Evolutionary conservation across 306 rosid species (phyloP), one percentile per base, ranked within the genome.

Genomic region (Albizia julibrissin): DNA sequence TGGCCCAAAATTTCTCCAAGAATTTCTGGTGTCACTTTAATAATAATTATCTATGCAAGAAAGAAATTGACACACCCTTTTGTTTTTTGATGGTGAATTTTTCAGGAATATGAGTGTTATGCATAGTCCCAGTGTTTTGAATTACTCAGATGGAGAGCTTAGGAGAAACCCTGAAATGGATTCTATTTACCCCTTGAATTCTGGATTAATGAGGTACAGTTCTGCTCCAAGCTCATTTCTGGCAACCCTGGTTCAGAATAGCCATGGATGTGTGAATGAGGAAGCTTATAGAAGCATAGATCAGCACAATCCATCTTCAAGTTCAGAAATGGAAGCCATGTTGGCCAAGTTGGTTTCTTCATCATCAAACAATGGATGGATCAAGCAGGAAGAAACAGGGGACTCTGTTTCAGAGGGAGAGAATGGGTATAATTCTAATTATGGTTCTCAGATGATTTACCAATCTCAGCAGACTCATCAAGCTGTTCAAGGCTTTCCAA

Each of bases 181-280:
- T 77, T 81, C 90, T 10, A 84, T 67, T 43, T 81, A 85, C 26
- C 89, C 88, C 59, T 84, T 84, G 46, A 84, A 88, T 80, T 87
- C 88, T 76, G 85, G 84, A 11, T 31, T 91, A 39, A 24, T 68
- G 83, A 83, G 91, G 69, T 91, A 91, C 83, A 80, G 79, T 65
- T 91, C 97, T 29, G 89, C 93, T 77, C 93, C 97, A 26, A 87
- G 86, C 72, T 81, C 97, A 61, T 47, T 88, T 21, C 39, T 90
- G 47, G 69, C 81, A 80, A 87, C 58, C 68, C 86, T 81, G 42
- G 26, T 86, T 15, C 87, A 86, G 46, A 82, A 43, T 56, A 82
- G 75, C 72, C 65, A 75, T 42, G 84, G 76, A 37, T 74, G 44
- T 77, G 29, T 64, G 43, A 81, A 78, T 80, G 93, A 89, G 58